phyloP scores from a whole-genome alignment of 108 stramenopile species.

The Conticribra weissflogii region DNA sequence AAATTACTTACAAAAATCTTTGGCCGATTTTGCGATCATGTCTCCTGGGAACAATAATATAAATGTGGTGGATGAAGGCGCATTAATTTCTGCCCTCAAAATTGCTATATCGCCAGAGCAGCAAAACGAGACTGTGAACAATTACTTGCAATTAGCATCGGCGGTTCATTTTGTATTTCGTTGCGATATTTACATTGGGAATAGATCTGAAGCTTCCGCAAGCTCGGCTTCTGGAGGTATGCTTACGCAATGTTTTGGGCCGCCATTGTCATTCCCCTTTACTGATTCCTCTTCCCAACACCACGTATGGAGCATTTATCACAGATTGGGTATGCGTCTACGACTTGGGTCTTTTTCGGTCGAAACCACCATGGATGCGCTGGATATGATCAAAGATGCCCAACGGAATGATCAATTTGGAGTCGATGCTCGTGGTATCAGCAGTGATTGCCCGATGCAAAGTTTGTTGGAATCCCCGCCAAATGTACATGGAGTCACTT shows the following conservation, averaged over 20 bases:
- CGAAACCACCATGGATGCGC: slow-evolving; percentile 65
- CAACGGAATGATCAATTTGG: slow-evolving; percentile 16
- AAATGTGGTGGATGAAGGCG: neutral
- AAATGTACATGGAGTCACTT: slow-evolving; percentile 64
- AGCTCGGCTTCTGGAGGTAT: slow-evolving; percentile 34
- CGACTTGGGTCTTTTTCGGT: slow-evolving; percentile 70
- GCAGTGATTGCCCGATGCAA: slow-evolving; percentile 56
- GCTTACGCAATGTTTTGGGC: slow-evolving; percentile 70
- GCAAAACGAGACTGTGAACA: slow-evolving; percentile 35
- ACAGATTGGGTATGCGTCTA: slow-evolving; percentile 68
- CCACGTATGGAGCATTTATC: slow-evolving; percentile 68
- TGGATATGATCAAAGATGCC: slow-evolving; percentile 50
- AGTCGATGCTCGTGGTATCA: slow-evolving; percentile 37
- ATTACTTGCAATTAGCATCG: slow-evolving; percentile 42
- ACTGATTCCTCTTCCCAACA: slow-evolving; percentile 40
- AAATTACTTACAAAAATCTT: slow-evolving; percentile 15
- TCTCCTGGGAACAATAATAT: neutral
- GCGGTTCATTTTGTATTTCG: slow-evolving; percentile 63
- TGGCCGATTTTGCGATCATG: neutral
- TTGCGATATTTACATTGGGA: slow-evolving; percentile 42
- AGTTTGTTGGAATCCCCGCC: slow-evolving; percentile 71
- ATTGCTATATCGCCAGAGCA: slow-evolving; percentile 27
- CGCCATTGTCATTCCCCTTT: slow-evolving; percentile 58
- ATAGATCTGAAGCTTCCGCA: slow-evolving; percentile 3
- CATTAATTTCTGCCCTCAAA: slow-evolving; percentile 35